Conservation (phyloP, 2,329 filamentous ascomycete genomes). For the Dactylellina parvicollis region DNA sequence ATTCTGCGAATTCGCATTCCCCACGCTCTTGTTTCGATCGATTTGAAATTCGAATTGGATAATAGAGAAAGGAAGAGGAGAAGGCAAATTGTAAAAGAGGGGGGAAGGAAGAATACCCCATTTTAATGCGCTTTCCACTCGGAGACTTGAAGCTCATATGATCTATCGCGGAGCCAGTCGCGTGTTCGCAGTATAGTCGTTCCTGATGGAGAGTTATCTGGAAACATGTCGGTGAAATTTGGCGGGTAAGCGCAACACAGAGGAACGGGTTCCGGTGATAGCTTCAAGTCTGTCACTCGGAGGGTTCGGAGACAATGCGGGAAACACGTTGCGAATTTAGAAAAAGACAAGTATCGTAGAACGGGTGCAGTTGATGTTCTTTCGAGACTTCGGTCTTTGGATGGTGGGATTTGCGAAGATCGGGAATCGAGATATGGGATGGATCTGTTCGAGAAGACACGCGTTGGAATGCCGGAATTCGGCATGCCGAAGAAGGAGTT, state of each 20-base stretch:
- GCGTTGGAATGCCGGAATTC: conserved; percentile 35
- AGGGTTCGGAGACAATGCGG: conserved; percentile 26
- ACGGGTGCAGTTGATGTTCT: not conserved
- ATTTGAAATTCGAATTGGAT: conserved; percentile 44
- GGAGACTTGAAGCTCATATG: conserved; percentile 24
- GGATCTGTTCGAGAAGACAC: conserved; percentile 12
- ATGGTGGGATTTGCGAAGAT: not conserved
- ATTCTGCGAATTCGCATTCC: not conserved
- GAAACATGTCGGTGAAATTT: conserved; percentile 54
- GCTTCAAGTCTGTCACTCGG: not conserved
- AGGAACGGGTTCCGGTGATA: not conserved
- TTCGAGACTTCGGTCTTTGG: not conserved
- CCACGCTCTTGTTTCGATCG: not conserved
- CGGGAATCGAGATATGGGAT: not conserved
- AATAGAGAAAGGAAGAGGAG: conserved; percentile 4
- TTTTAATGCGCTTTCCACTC: conserved; percentile 2
- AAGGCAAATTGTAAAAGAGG: not conserved
- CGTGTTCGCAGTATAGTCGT: conserved; percentile 21
- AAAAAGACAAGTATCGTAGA: no score
- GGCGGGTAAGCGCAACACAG: conserved; percentile 25
- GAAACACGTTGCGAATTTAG: no score
- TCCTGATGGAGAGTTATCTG: conserved; percentile 54
- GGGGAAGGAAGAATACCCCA: not conserved
- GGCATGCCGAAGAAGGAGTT: conserved; percentile 18
- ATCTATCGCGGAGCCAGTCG: conserved; percentile 7